Base-by-base conservation (phyloP, 306 rosid species). In the Cicer judaicum region DNA sequence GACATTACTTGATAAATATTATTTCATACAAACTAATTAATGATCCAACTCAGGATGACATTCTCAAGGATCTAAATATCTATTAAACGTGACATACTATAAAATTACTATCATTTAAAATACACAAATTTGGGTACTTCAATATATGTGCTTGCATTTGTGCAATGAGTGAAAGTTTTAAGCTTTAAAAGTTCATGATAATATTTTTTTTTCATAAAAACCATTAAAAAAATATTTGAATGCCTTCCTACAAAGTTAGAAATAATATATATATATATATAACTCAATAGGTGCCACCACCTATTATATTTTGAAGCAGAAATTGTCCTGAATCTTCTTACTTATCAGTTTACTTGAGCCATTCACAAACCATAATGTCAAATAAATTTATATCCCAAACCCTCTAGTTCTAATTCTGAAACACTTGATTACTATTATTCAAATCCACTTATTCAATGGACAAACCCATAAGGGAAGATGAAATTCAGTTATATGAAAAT, bases 401-500 rank as follows among this genome's bases (percentile, higher is more conserved):
- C 21, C 29, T 10, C 5, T 21, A 7, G 14, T 21, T 6, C 16
- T 0, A 59, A 59, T 24, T 59, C 16, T 11, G 9, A 29, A 29
- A 12, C 16, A 59, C 16, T 5, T 29, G 42, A 59, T 12, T 59
- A 29, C 10, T 59, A 18, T 50, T 38, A 73, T 70, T 14, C 56
- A 49, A 56, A 72, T 73, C 69, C 85, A 70, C 39, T 75, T 79
- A 65, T 69, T 61, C 72, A 76, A 76, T 72, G 68, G 36, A 60
- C 71, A 46, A 55, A 49, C 42, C 50, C 64, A 65, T 68, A 54
- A 40, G 12, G 48, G 21, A 47, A 44, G 63, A 39, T 1, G 19
- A 68, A 44, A 70, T 78, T 80, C 43, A 46, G 18, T 5, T 53
- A 53, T 57, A 55, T 7, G 53, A 73, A 48, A 74, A 67, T 12